Percentiles rank a stretch among this genome's conserved stretches.
Conservation (phyloP, 495 filamentous ascomycete genomes). For the Thozetella sp. region DNA sequence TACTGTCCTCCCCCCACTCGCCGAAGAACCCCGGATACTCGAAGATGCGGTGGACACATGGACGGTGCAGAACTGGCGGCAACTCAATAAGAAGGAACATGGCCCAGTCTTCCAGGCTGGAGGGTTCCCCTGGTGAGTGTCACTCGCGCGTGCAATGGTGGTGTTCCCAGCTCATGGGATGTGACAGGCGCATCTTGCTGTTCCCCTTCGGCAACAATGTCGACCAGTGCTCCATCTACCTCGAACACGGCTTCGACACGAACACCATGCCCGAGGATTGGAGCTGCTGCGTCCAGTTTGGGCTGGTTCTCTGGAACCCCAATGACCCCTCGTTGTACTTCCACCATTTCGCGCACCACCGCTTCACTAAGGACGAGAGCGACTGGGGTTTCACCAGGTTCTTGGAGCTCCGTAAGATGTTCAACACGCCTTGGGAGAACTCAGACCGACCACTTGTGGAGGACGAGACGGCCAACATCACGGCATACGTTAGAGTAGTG, state of each 20-base stretch:
- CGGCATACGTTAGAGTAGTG: conserved; percentile 89
- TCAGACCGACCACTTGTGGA: conserved; percentile 81
- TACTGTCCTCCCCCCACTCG: conserved; percentile 60
- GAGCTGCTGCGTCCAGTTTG: conserved; percentile 97
- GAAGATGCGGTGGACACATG: conserved; percentile 82
- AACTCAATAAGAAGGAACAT: conserved; percentile 73
- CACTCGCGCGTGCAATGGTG: background rate
- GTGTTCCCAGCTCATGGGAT: conserved; percentile 19
- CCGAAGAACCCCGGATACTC: conserved; percentile 69
- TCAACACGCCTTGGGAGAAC: conserved; percentile 63
- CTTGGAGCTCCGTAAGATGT: conserved; percentile 80
- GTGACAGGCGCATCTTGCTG: conserved; percentile 81
- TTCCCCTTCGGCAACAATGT: conserved; percentile 94
- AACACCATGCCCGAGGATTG: conserved; percentile 77
- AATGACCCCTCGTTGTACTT: conserved; percentile 80
- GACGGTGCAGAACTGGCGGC: conserved; percentile 82
- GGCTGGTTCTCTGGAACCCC: conserved; percentile 89
- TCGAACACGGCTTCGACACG: conserved; percentile 83
- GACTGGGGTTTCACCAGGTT: conserved; percentile 99
- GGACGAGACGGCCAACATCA: conserved; percentile 82
- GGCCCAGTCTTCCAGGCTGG: conserved; percentile 87
- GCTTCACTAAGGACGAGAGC: conserved; percentile 94
- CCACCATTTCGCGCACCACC: conserved; percentile 74
- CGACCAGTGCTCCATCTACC: conserved; percentile 90
- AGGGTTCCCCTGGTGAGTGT: conserved; percentile 79